A percentile compares a stretch with the other conserved stretches of the same genome.
Conservation (phyloP, 2,329 filamentous ascomycete genomes). For the Lachnellula suecica region DNA sequence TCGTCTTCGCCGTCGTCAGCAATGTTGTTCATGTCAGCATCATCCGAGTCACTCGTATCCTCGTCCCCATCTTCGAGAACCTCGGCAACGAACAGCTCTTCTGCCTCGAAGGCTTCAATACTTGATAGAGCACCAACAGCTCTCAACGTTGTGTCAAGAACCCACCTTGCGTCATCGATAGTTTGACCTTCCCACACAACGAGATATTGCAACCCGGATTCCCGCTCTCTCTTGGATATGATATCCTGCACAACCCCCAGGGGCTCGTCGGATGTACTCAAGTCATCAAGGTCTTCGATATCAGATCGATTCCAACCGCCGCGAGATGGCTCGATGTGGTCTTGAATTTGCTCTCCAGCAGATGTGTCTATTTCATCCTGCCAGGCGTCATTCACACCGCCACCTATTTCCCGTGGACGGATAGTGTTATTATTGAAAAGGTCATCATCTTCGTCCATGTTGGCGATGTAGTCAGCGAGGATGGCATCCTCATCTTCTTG, state of each 20-base stretch:
- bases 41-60: conserved; percentile 28
- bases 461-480: conserved; percentile 35
- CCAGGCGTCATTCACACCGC: conserved; percentile 41
- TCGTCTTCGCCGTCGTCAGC: conserved; percentile 31
- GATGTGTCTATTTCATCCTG: conserved; percentile 27
- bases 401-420: conserved; percentile 42
- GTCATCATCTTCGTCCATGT: conserved; percentile 33
- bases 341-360: conserved; percentile 16
- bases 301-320: conserved; percentile 43
- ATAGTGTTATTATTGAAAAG: conserved; percentile 13
- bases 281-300: conserved; percentile 45
- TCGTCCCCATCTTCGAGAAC: conserved; percentile 23
- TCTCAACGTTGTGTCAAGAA: conserved; percentile 37
- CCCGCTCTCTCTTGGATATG: conserved; percentile 43
- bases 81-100: conserved; percentile 31
- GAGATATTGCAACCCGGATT: conserved; percentile 48
- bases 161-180: conserved; percentile 49
- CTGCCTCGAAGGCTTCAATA: conserved; percentile 35
- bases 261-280: conserved; percentile 49
- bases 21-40: conserved; percentile 38
- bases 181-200: conserved; percentile 45
- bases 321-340: conserved; percentile 4
- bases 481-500: conserved; percentile 22
- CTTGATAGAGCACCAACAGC: conserved; percentile 28
- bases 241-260: conserved; percentile 41